Conservation (phyloP, 2,329 filamentous ascomycete genomes). For the Venturia asperata region DNA sequence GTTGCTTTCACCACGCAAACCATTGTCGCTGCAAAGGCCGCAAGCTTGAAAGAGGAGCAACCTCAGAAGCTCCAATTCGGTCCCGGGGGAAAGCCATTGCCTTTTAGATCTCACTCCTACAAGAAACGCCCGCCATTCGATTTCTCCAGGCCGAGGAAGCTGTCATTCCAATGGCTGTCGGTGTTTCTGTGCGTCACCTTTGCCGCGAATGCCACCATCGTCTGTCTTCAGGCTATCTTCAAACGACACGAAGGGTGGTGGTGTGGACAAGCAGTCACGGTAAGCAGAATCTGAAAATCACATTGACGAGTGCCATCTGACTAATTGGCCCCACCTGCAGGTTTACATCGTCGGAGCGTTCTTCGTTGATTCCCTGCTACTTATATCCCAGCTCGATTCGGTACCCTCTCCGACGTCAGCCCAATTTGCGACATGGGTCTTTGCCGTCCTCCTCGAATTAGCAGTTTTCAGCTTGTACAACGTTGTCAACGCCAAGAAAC, state of each 20-base stretch:
- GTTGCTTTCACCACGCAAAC: constrained; percentile 55
- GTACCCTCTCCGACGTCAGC: constrained; percentile 71
- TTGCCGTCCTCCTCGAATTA: constrained; percentile 66
- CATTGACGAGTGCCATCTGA: constrained; percentile 12
- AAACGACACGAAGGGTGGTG: constrained; percentile 64
- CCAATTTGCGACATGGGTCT: constrained; percentile 72
- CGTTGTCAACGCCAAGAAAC: constrained; percentile 59
- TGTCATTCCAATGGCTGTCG: constrained; percentile 69
- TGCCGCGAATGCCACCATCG: constrained; percentile 63
- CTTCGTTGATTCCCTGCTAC: constrained; percentile 78
- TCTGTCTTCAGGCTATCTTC: constrained; percentile 66
- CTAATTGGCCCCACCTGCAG: constrained; percentile 40
- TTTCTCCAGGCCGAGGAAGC: constrained; percentile 60
- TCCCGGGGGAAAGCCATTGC: constrained; percentile 83
- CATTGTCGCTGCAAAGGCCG: constrained; percentile 46
- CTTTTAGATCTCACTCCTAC: constrained; percentile 29
- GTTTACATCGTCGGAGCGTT: constrained; percentile 78
- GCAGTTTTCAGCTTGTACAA: constrained; percentile 63
- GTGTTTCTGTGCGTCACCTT: constrained; percentile 67
- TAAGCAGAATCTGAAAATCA: constrained; percentile 41
- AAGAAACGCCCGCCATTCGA: constrained; percentile 41
- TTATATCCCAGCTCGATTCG: constrained; percentile 81
- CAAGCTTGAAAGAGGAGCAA: constrained; percentile 33
- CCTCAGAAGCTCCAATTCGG: constrained; percentile 50
- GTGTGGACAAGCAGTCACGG: constrained; percentile 71